Conservation (phyloP, 2,329 filamentous ascomycete species). For the Aspergillus neotritici region DNA sequence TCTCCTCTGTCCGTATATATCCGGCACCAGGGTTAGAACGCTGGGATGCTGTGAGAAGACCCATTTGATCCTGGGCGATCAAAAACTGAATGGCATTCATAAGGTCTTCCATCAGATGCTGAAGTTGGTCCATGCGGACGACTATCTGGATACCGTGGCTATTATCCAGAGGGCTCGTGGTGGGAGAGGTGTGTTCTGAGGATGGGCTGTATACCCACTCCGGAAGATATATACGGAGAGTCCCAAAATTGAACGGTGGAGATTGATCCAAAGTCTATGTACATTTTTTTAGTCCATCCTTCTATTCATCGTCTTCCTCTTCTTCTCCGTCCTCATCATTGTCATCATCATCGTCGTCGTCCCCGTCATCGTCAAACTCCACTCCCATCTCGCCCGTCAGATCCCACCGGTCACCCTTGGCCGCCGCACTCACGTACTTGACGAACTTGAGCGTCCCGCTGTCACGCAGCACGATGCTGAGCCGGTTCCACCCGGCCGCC, state of each 20-base stretch:
- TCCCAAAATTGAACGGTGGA: too few species aligned
- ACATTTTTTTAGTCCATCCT: constrained; percentile 1
- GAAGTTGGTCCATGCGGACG: not conserved
- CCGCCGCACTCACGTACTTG: constrained; percentile 83
- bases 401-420: constrained; percentile 89
- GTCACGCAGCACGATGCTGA: constrained; percentile 86
- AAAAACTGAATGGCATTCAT: too few species aligned
- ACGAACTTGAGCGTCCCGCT: constrained; percentile 84
- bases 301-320: constrained; percentile 6
- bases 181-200: too few species aligned
- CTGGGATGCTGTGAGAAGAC: too few species aligned
- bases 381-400: constrained; percentile 74
- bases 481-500: constrained; percentile 75
- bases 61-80: too few species aligned
- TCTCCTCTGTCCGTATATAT: too few species aligned
- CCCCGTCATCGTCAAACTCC: constrained; percentile 50
- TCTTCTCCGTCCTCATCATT: constrained; percentile 7
- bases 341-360: constrained; percentile 23
- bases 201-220: too few species aligned
- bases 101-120: too few species aligned
- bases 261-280: not conserved
- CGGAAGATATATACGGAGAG: too few species aligned
- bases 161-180: not conserved
- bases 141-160: not conserved
- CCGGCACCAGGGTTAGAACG: too few species aligned